Percentiles rank a stretch among this genome's conserved stretches.
Evolutionary conservation across 2,329 filamentous ascomycete species (phyloP).

Genomic region (Penicillium brevicompactum): DNA sequence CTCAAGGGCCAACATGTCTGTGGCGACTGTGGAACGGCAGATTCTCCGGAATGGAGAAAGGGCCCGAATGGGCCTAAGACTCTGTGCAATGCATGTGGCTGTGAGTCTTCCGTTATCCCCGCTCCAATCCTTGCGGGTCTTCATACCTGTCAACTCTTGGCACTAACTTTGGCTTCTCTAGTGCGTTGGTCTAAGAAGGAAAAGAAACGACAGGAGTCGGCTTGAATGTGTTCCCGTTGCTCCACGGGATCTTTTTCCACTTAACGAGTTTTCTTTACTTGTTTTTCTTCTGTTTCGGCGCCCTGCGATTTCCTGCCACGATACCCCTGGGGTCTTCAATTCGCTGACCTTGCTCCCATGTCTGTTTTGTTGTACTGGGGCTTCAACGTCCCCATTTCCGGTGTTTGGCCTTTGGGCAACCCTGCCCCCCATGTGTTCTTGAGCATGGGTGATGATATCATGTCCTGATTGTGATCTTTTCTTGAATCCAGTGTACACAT

Average conservation of each 20-base stretch:
- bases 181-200: conserved; percentile 70
- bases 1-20: conserved; percentile 94
- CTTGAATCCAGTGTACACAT: conserved; percentile 2
- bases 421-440: not conserved
- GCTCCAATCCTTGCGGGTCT: not conserved
- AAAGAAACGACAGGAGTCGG: conserved; percentile 62
- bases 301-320: conserved; percentile 11
- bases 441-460: conserved; percentile 7
- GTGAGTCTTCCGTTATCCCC: conserved; percentile 44
- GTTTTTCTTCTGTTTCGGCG: conserved; percentile 4
- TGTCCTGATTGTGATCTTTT: not conserved
- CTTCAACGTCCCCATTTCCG: not conserved
- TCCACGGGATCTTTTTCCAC: conserved; percentile 1
- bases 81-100: conserved; percentile 93
- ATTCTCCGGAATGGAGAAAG: conserved; percentile 95
- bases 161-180: conserved; percentile 24
- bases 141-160: conserved; percentile 1
- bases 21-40: conserved; percentile 90
- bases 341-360: not conserved
- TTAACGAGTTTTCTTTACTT: not conserved
- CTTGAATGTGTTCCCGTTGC: conserved; percentile 8
- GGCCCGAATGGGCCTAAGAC: conserved; percentile 92
- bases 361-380: not conserved
- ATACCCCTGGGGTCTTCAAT: conserved; percentile 13
- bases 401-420: not conserved